Evolutionary conservation across 306 rosid genomes (phyloP).

Genomic region (Inga laurina): DNA sequence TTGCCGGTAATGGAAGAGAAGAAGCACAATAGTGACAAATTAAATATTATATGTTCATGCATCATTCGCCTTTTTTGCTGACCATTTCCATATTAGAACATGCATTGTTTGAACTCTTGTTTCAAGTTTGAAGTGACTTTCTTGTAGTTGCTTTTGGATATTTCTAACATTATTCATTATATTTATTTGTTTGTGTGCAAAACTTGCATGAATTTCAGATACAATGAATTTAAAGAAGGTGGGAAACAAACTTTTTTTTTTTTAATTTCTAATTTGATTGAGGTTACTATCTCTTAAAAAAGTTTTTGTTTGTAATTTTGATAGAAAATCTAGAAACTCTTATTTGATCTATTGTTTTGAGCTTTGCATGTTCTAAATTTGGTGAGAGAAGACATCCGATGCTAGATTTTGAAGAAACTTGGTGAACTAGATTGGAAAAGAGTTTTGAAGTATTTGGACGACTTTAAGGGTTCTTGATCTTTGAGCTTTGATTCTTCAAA

Average conservation of each 20-base stretch:
- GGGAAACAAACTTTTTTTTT: not conserved
- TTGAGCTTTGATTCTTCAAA: not conserved
- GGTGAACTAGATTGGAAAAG: not conserved
- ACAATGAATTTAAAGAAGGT: not conserved
- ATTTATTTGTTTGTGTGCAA: not conserved
- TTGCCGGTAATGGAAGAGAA: not conserved
- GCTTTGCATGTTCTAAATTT: not conserved
- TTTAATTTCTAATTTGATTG: not conserved
- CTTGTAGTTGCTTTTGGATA: constrained; percentile 2
- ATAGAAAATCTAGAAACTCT: not conserved
- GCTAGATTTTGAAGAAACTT: not conserved
- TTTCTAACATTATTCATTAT: not conserved
- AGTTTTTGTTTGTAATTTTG: not conserved
- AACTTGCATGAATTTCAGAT: not conserved
- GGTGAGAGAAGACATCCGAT: not conserved
- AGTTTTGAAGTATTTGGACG: not conserved
- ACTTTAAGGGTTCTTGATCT: not conserved
- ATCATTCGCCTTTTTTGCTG: not conserved
- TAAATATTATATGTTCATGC: not conserved
- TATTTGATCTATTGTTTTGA: not conserved
- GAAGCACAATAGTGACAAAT: not conserved
- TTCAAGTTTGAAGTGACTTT: not conserved
- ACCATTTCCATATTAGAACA: not conserved
- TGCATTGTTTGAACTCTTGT: not conserved
- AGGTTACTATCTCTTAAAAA: not conserved